These are phyloP conservation scores for Bathelium albidoporum DNA, from an alignment of 495 filamentous ascomycete species.

Conservation along the genomic window DNA sequence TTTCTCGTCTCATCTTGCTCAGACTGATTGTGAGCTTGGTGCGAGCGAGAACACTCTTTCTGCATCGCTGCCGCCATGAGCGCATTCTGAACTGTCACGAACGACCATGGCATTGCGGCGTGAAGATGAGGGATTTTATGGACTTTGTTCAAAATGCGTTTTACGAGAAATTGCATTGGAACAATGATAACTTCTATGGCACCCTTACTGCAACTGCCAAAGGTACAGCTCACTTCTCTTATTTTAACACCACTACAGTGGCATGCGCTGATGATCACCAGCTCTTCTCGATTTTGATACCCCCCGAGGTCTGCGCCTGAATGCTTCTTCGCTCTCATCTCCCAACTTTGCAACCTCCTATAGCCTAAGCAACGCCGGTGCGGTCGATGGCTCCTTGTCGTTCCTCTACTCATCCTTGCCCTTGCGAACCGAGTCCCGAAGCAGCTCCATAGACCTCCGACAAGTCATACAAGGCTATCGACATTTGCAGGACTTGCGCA, in stretches of 20 bases:
- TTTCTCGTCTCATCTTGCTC: not conserved
- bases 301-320: conserved; percentile 67
- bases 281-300: conserved; percentile 77
- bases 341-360: conserved; percentile 89
- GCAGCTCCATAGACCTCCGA: conserved; percentile 49
- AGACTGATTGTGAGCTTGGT: too few species aligned
- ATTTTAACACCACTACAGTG: conserved; percentile 6
- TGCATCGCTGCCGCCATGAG: not conserved
- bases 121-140: conserved; percentile 90
- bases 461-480: conserved; percentile 60
- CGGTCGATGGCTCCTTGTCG: conserved; percentile 84
- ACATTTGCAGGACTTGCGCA: conserved; percentile 46
- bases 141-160: conserved; percentile 93
- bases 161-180: conserved; percentile 77
- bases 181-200: conserved; percentile 85
- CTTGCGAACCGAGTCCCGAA: conserved; percentile 45
- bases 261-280: conserved; percentile 24
- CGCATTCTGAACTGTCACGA: not conserved
- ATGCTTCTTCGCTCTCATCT: conserved; percentile 81
- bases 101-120: not conserved
- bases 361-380: conserved; percentile 67
- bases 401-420: conserved; percentile 82
- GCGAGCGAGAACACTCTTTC: too few species aligned
- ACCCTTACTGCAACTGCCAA: conserved; percentile 76
- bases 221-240: conserved; percentile 39